Evolutionary conservation across 108 stramenopile genomes (phyloP).

Genomic region (Cyclotella atomus): DNA sequence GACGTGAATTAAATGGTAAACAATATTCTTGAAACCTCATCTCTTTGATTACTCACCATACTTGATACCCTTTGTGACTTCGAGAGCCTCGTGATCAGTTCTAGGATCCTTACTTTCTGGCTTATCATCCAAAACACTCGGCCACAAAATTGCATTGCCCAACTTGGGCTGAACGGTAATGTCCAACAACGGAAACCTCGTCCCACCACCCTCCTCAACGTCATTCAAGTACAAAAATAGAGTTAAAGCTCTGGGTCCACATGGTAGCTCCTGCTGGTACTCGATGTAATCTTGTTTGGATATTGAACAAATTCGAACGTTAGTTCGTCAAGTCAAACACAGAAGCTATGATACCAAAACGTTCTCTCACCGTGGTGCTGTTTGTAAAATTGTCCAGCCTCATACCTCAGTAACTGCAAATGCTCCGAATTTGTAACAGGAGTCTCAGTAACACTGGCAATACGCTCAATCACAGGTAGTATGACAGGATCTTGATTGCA

Average conservation of each 20-base stretch:
- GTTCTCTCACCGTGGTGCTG: no score
- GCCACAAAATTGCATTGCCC: slow-evolving; percentile 78
- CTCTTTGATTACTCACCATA: slow-evolving; percentile 41
- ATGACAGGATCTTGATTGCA: slow-evolving; percentile 49
- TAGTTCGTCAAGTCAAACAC: no score
- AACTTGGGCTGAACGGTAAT: slow-evolving; percentile 47
- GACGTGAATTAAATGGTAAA: slow-evolving; percentile 21
- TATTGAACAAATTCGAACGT: no score
- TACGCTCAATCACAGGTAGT: slow-evolving; percentile 44
- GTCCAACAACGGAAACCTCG: slow-evolving; percentile 49
- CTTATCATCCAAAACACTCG: slow-evolving; percentile 55
- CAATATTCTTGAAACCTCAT: slow-evolving; percentile 53
- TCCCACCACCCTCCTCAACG: slow-evolving; percentile 64
- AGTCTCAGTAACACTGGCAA: slow-evolving; percentile 54
- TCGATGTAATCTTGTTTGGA: slow-evolving; percentile 55
- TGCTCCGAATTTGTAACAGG: slow-evolving; percentile 62
- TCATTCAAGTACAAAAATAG: slow-evolving; percentile 89
- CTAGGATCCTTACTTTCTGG: slow-evolving; percentile 54
- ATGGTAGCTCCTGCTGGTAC: slow-evolving; percentile 52
- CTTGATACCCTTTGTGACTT: slow-evolving; percentile 62
- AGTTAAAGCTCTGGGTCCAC: slow-evolving; percentile 82
- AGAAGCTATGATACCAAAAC: no score
- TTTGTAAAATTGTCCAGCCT: slow-evolving; percentile 57
- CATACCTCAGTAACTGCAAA: slow-evolving; percentile 69
- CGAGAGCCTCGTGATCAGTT: slow-evolving; percentile 65